A percentile compares a stretch with the other conserved stretches of the same genome.
Evolutionary conservation across 78 protist genomes (phyloP).

Genomic region (Guillardia theta): DNA sequence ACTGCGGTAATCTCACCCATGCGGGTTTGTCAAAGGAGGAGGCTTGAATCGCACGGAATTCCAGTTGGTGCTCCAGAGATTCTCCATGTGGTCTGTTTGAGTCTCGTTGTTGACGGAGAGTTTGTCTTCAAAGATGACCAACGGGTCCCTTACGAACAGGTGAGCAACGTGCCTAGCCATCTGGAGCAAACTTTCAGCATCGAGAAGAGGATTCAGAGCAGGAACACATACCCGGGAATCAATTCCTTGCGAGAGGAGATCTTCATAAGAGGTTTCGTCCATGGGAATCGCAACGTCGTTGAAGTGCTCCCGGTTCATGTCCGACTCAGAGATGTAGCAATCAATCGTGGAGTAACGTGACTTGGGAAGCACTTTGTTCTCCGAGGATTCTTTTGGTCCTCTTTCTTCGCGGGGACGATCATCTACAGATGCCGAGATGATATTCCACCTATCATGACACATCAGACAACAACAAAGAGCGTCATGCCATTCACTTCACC

Average conservation of each 20-base stretch:
- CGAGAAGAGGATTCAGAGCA: constrained; percentile 59
- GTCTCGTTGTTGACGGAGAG: constrained; percentile 62
- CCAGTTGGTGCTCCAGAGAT: constrained; percentile 92
- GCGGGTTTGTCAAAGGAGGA: constrained; percentile 74
- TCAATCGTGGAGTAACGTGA: constrained; percentile 23
- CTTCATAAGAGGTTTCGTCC: constrained; percentile 54
- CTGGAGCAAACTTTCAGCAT: constrained; percentile 69
- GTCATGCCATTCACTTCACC: too few species aligned
- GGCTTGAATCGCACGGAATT: constrained; percentile 96
- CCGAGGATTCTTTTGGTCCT: not conserved
- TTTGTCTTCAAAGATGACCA: constrained; percentile 82
- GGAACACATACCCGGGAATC: constrained; percentile 58
- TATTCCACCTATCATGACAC: too few species aligned
- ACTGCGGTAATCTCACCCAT: too few species aligned
- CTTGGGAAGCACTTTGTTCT: not conserved
- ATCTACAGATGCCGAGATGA: constrained; percentile 89
- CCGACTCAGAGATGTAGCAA: constrained; percentile 44
- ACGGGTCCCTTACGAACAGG: constrained; percentile 91
- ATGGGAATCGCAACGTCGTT: constrained; percentile 70
- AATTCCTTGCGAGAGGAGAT: constrained; percentile 59
- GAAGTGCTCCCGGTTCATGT: not conserved
- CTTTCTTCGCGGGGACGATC: constrained; percentile 84
- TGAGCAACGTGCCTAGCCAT: constrained; percentile 89
- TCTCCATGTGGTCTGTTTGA: not conserved
- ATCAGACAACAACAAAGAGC: too few species aligned